Conservation (phyloP, 441 rosid species). For the Sinapis alba region DNA sequence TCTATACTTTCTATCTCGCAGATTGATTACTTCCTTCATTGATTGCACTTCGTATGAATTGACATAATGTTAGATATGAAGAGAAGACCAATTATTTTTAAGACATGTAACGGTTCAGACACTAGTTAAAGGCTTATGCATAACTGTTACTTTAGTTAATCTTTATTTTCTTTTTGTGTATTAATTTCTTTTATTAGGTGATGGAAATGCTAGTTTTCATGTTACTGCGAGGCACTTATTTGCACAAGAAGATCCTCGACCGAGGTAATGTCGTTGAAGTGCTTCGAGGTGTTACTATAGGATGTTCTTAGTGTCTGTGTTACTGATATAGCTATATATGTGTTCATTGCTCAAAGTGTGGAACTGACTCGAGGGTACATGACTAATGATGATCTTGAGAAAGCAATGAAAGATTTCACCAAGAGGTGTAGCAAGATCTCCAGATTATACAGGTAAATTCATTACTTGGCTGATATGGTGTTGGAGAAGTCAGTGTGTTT, state of each 20-base stretch:
- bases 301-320: slow-evolving; percentile 6
- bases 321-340: slow-evolving; percentile 12
- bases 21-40: slow-evolving; percentile 11
- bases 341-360: slow-evolving; percentile 37
- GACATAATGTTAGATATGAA: neutral
- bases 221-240: slow-evolving; percentile 44
- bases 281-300: neutral
- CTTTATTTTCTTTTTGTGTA: neutral
- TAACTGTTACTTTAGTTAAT: neutral
- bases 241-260: slow-evolving; percentile 34
- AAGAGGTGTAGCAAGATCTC: slow-evolving; percentile 79
- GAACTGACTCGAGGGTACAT: slow-evolving; percentile 70
- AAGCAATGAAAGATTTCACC: slow-evolving; percentile 74
- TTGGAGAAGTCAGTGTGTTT: no score
- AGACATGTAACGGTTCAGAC: neutral
- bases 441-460: slow-evolving; percentile 76
- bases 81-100: neutral
- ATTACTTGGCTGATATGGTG: slow-evolving; percentile 26
- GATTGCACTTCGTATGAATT: neutral
- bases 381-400: slow-evolving; percentile 78
- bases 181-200: slow-evolving; percentile 24
- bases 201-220: slow-evolving; percentile 33
- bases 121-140: slow-evolving; percentile 2
- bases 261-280: slow-evolving; percentile 39
- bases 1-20: neutral